Base-by-base conservation (phyloP, 1,284 basidiomycete species). In the Xerocomus minutiporus region DNA sequence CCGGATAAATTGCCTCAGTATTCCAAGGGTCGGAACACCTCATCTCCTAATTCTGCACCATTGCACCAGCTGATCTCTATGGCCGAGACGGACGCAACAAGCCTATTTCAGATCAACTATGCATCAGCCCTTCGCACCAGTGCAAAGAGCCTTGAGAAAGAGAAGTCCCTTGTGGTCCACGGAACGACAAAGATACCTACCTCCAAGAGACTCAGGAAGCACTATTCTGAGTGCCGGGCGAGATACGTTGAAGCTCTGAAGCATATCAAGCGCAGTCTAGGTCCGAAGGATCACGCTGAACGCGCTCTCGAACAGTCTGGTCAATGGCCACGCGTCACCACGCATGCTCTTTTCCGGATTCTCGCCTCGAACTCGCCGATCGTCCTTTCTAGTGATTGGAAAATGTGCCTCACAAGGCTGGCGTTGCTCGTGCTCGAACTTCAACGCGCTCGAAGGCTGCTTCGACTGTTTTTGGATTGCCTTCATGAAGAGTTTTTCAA, bases 401-500 rank as follows among this genome's bases (percentile, higher is more conserved):
- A 54, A 31, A n/a, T 28, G 1, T 55, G 42, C 17, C 48, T 79
- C 4, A 57, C 55, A 1, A 8, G 12, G 5, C 54, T 73, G 6
- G 72, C 69, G 3, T 48, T 61, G 39, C 51, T 58, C 2, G 36
- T 69, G 32, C 52, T 76, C 1, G 53, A 45, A 8, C 61, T 67
- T 35, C 75, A 77, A 45, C 68, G 67, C 15, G 60, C 71, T 20
- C 55, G 58, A 38, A 41, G 59, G 31, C 8, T 60, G 7, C 61
- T 61, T 26, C 52, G 23, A 15, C 23, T 60, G 4, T n/a, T 15
- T 8, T 9, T 56, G 2, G 45, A 41, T 5, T 50, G 51, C 9
- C 56, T 55, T 5, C 8, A 48, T 0, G 66, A 69, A 23, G 73
- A 75, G 2, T 64, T 72, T 39, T 54, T 32, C n/a, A 71, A 63